These are phyloP conservation scores for Apiospora koreana DNA, from an alignment of 2,329 filamentous ascomycete species.

Conservation along the genomic window DNA sequence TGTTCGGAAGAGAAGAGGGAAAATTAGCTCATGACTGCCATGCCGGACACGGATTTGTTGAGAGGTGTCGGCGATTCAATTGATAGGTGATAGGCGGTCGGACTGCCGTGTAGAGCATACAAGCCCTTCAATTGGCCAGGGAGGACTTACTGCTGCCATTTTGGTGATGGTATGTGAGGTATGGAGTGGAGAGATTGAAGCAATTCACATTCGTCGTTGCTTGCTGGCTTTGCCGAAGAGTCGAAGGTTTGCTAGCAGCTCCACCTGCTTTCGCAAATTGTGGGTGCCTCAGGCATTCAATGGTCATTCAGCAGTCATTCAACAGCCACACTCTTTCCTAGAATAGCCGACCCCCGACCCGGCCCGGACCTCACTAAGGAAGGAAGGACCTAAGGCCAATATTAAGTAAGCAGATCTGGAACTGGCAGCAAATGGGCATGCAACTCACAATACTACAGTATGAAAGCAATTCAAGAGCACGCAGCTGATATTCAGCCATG, in stretches of 20 bases:
- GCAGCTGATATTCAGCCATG: background rate
- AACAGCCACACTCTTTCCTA: background rate
- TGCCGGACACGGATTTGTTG: slow-evolving; percentile 15
- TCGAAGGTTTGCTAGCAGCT: slow-evolving; percentile 12
- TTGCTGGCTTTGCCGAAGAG: slow-evolving; percentile 45
- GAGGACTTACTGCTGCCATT: slow-evolving; percentile 68
- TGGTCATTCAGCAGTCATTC: too few species aligned
- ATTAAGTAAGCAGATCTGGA: background rate
- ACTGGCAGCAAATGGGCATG: background rate
- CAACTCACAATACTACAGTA: background rate
- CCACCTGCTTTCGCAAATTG: slow-evolving; percentile 1
- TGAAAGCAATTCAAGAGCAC: background rate
- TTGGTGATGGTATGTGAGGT: slow-evolving; percentile 51
- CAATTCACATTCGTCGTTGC: slow-evolving; percentile 48
- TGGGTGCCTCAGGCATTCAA: slow-evolving; percentile 1
- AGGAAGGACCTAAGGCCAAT: background rate
- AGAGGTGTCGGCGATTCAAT: slow-evolving; percentile 22
- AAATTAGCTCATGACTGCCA: slow-evolving; percentile 55
- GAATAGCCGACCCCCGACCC: background rate
- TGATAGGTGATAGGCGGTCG: slow-evolving; percentile 17
- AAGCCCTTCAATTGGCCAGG: slow-evolving; percentile 25
- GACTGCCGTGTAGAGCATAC: background rate
- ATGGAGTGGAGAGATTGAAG: slow-evolving; percentile 49
- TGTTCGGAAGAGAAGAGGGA: slow-evolving; percentile 44
- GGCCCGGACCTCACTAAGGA: background rate